Conservation (phyloP, 768 basidiomycete species). For the Collybia nuda region DNA sequence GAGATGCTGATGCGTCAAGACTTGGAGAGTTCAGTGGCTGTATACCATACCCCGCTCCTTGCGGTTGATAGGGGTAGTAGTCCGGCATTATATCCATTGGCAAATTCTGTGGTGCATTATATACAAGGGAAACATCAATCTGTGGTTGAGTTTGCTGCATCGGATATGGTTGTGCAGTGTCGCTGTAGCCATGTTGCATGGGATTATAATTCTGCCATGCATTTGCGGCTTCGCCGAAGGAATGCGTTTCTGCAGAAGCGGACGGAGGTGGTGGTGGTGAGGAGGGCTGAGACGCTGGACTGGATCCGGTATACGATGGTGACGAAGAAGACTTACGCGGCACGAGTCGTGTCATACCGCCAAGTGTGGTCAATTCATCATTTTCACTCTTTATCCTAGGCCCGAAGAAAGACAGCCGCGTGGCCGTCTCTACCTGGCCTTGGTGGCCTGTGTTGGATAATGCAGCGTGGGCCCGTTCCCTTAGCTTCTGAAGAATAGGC, state of each 20-base stretch:
- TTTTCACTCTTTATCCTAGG: constrained; percentile 55
- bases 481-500: constrained; percentile 63
- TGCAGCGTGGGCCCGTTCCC: constrained; percentile 49
- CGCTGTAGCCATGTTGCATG: constrained; percentile 32
- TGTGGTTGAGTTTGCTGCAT: constrained; percentile 16
- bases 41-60: constrained; percentile 17
- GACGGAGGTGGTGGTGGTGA: constrained; percentile 37
- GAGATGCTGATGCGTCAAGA: constrained; percentile 21
- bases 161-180: constrained; percentile 11
- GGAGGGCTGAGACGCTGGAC: constrained; percentile 44
- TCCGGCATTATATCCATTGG: constrained; percentile 27
- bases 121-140: constrained; percentile 14
- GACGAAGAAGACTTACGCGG: constrained; percentile 51
- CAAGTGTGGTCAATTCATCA: constrained; percentile 60
- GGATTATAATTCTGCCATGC: constrained; percentile 33
- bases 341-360: constrained; percentile 65
- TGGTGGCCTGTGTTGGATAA: constrained; percentile 27
- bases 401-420: constrained; percentile 33
- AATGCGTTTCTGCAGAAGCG: constrained; percentile 15
- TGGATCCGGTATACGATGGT: constrained; percentile 38
- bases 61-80: constrained; percentile 28
- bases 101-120: constrained; percentile 19
- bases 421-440: constrained; percentile 15
- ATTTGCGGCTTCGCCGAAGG: constrained; percentile 13
- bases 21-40: constrained; percentile 25